Conservation (phyloP, 495 filamentous ascomycete genomes). For the Darksidea phi region DNA sequence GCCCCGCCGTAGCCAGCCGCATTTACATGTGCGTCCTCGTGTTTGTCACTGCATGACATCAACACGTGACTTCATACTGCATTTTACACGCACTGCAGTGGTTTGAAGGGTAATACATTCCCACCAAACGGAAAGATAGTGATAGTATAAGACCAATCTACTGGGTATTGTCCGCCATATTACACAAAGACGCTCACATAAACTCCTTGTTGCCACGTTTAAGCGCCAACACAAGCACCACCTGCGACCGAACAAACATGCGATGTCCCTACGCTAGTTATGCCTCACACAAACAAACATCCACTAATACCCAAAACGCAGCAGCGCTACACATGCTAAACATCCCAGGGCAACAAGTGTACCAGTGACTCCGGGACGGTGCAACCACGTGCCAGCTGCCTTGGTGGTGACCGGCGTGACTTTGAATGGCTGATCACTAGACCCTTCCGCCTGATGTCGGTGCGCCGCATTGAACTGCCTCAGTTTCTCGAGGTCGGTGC, state of each 20-base stretch:
- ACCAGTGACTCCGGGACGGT: conserved; percentile 27
- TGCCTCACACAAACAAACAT: not conserved
- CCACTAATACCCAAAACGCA: conserved; percentile 7
- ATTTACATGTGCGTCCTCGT: not conserved
- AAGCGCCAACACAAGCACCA: too few relatives aligned
- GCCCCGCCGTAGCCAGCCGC: conserved; percentile 13
- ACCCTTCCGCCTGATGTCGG: conserved; percentile 5
- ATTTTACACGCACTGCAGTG: too few relatives aligned
- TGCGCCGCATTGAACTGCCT: conserved; percentile 5
- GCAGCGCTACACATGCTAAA: conserved; percentile 20
- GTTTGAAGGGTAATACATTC: too few relatives aligned
- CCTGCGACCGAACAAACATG: not conserved
- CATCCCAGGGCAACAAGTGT: conserved; percentile 22
- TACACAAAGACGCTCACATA: not conserved
- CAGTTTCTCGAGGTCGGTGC: conserved; percentile 14
- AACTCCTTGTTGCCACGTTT: too few relatives aligned
- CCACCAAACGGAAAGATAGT: too few relatives aligned
- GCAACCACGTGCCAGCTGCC: conserved; percentile 15
- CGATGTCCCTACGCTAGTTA: not conserved
- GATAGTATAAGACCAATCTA: not conserved
- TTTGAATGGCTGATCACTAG: not conserved
- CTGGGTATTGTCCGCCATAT: not conserved
- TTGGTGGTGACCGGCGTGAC: not conserved
- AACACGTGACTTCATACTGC: too few relatives aligned
- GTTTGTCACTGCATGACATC: conserved; percentile 5